Percentiles rank a stretch among this genome's conserved stretches.
These are phyloP conservation scores for Globisporangium acanthophoron DNA, from an alignment of 352 stramenopile genomes.

Conservation along the genomic window DNA sequence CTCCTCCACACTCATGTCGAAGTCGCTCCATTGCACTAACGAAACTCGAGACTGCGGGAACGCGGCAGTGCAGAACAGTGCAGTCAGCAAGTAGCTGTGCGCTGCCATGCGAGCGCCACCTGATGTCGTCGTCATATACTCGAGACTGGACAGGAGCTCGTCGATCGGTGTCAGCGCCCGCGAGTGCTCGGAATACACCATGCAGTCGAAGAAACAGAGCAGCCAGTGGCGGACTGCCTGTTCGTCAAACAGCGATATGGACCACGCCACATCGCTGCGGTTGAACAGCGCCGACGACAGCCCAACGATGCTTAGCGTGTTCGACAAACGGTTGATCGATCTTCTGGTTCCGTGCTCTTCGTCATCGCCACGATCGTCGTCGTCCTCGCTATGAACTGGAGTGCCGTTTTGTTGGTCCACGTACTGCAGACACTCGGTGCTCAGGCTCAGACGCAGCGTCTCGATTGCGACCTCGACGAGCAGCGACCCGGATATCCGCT, in stretches of 20 bases:
- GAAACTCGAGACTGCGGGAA: constrained; percentile 16
- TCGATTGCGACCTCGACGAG: constrained; percentile 18
- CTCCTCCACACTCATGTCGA: constrained; percentile 5
- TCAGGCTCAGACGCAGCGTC: constrained; percentile 17
- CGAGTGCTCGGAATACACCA: constrained; percentile 21
- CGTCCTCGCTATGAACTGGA: neutral
- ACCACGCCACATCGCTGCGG: constrained; percentile 11
- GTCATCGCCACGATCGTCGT: constrained; percentile 7
- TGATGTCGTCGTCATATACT: constrained; percentile 3
- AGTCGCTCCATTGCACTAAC: constrained; percentile 10
- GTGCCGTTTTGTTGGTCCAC: constrained; percentile 1
- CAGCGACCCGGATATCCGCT: constrained; percentile 21
- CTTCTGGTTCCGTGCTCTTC: constrained; percentile 1
- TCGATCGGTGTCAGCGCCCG: constrained; percentile 18
- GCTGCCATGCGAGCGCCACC: neutral
- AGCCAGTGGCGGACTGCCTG: constrained; percentile 14
- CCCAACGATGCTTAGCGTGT: constrained; percentile 12
- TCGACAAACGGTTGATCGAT: constrained; percentile 11
- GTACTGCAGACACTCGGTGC: constrained; percentile 23
- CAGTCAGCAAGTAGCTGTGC: constrained; percentile 31
- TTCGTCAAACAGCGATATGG: constrained; percentile 12
- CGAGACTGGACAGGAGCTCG: constrained; percentile 17
- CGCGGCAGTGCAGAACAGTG: constrained; percentile 35
- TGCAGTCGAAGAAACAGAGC: constrained; percentile 17
- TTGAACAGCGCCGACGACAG: constrained; percentile 7